These are phyloP conservation scores for Myxozyma nipponensis DNA, from an alignment of 805 yeast genomes.

Conservation along the genomic window DNA sequence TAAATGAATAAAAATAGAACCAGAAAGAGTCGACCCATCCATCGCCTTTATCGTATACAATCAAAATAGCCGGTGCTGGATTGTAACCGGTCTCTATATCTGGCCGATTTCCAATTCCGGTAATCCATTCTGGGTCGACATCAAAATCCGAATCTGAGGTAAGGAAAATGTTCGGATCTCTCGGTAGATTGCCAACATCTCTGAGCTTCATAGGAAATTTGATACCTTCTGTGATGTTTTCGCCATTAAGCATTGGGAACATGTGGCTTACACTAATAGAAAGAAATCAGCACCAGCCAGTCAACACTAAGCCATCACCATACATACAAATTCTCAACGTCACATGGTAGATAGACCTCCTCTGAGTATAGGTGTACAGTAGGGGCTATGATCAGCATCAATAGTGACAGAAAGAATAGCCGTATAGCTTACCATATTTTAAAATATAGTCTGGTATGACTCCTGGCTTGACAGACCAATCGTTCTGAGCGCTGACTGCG, in stretches of 20 bases:
- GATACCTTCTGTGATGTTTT: constrained; percentile 32
- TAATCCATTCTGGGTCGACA: constrained; percentile 75
- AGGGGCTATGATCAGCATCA: constrained; percentile 47
- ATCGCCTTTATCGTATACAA: constrained; percentile 88
- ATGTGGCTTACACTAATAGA: constrained; percentile 29
- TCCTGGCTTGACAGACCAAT: constrained; percentile 28
- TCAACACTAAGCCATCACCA: no score
- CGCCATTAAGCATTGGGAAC: constrained; percentile 31
- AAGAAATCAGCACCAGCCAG: no score
- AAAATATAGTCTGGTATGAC: constrained; percentile 30
- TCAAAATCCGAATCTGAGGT: constrained; percentile 70
- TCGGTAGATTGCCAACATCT: constrained; percentile 36
- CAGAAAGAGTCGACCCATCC: constrained; percentile 95
- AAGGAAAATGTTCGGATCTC: constrained; percentile 47
- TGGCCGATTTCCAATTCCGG: constrained; percentile 68
- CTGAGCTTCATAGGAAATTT: constrained; percentile 31
- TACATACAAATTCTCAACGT: constrained; percentile 61
- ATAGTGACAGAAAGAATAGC: neutral
- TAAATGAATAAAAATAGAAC: constrained; percentile 94
- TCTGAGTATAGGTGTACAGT: constrained; percentile 83
- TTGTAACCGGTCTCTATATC: constrained; percentile 67
- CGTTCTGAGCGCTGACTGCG: constrained; percentile 6
- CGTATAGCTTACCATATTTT: constrained; percentile 19
- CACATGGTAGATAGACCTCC: constrained; percentile 81
- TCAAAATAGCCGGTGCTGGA: constrained; percentile 72